phyloP scores from a whole-genome alignment of 139 green algal species.

The Diplosphaera chodatii region DNA sequence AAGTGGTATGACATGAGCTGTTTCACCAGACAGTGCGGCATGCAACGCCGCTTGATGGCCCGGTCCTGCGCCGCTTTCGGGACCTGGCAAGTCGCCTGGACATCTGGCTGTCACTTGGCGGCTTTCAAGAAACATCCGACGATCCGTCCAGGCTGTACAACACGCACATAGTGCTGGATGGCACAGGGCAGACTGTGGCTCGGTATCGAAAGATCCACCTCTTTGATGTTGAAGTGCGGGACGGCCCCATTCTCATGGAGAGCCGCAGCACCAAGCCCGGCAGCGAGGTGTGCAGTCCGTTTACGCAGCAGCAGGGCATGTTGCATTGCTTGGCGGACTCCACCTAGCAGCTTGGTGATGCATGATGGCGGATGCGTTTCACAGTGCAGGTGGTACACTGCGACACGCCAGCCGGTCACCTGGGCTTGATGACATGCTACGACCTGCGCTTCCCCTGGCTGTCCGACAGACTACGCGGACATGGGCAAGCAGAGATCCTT shows the following conservation, averaged over 20 bases:
- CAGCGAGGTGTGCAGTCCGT: slow-evolving; percentile 24
- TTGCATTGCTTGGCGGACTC: too few relatives aligned
- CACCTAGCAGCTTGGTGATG: too few relatives aligned
- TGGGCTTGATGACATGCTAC: slow-evolving; percentile 91
- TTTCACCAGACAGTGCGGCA: slow-evolving; percentile 52
- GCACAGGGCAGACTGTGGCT: slow-evolving; percentile 35
- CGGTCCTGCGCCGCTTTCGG: slow-evolving; percentile 65
- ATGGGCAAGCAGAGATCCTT: slow-evolving; percentile 66
- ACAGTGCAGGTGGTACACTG: slow-evolving; percentile 52
- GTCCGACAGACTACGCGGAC: slow-evolving; percentile 72
- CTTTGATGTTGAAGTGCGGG: slow-evolving; percentile 87
- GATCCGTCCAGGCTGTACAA: slow-evolving; percentile 77
- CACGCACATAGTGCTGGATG: slow-evolving; percentile 76
- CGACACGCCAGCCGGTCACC: slow-evolving; percentile 62
- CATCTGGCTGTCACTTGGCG: slow-evolving; percentile 90
- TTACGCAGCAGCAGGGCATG: too few relatives aligned
- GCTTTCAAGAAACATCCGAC: slow-evolving; percentile 75
- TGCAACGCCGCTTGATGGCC: slow-evolving; percentile 69
- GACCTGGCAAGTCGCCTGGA: slow-evolving; percentile 53
- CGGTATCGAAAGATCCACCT: slow-evolving; percentile 71
- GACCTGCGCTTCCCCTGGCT: slow-evolving; percentile 94
- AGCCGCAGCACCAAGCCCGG: slow-evolving; percentile 60
- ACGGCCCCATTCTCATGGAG: slow-evolving; percentile 82
- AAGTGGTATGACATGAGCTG: too few relatives aligned
- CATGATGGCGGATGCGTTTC: too few relatives aligned